Evolutionary conservation across 2,329 filamentous ascomycete genomes (phyloP), one percentile per base, ranked within the genome.

Genomic region (Cucurbitaria berberidis): DNA sequence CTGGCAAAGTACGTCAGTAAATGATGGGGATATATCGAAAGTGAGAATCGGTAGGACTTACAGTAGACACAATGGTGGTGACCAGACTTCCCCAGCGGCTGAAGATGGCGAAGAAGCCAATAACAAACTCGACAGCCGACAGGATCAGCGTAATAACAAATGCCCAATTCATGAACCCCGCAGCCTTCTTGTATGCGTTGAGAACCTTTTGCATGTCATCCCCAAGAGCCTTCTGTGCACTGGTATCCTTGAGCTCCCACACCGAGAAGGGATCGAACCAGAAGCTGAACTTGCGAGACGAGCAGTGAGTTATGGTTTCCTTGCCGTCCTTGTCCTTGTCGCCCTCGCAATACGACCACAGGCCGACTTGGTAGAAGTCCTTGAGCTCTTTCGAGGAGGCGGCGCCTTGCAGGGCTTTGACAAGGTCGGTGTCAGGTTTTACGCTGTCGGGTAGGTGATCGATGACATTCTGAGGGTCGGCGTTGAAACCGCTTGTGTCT

Each of bases 301-400:
- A 88, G 84, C 93, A 98, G 64, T 82, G 77, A 38, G 76, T 77
- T 62, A 83, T 75, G 15, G 76, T 74, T 61, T 80, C 81, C 51
- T 72, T 68, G 43, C 72, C 79, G 2, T 55, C 53, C 59, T 81
- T 80, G 65, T 81, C 80, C 61, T 83, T 82, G 45, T 82, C 77
- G 47, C 83, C 86, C 51, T 81, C 79, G 84, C 95, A 98, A 83
- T 92, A 96, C 72, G 89, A 89, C 89, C 91, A 96, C 32, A 98
- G 82, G 70, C 84, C 86, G 70, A 98, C 82, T 56, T 89, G 84
- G 83, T 97, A 98, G 68, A 86, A 82, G 71, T 93, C 86, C 67
- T 83, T 84, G 53, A 96, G 83, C 48, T 84, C 60, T 47, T 68
- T 67, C 38, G 73, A 64, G 5, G 70, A 63, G 30, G 74, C 66